These are phyloP conservation scores for Xylariaceae sp. DNA, from an alignment of 2,329 filamentous ascomycete species.

Conservation along the genomic window DNA sequence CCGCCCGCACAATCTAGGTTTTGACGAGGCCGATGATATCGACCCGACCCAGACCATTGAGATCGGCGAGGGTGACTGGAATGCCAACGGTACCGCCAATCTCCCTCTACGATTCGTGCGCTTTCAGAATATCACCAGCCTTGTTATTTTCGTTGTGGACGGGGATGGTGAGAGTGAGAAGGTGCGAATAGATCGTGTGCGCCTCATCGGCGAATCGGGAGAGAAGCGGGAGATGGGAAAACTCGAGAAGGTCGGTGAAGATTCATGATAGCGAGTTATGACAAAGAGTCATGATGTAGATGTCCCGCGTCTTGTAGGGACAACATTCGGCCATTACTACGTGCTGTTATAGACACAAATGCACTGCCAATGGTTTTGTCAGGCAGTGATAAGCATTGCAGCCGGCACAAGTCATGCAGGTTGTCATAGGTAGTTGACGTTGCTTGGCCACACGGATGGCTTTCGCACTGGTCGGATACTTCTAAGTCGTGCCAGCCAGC, in stretches of 20 bases:
- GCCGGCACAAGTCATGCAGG: no score
- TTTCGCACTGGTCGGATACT: no score
- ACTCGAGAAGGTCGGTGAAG: constrained; percentile 88
- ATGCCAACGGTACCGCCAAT: constrained; percentile 68
- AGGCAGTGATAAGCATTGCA: no score
- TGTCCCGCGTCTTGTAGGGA: constrained; percentile 15
- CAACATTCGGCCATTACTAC: not conserved
- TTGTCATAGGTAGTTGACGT: no score
- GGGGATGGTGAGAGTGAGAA: constrained; percentile 81
- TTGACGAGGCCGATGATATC: constrained; percentile 89
- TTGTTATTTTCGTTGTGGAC: constrained; percentile 85
- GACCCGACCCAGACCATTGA: constrained; percentile 75
- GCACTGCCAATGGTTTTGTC: no score
- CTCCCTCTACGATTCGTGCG: constrained; percentile 85
- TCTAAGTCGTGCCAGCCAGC: no score
- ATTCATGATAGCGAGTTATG: constrained; percentile 53
- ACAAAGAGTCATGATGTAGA: constrained; percentile 8
- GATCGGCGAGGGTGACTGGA: constrained; percentile 75
- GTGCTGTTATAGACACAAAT: no score
- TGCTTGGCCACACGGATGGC: no score
- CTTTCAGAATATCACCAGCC: constrained; percentile 86
- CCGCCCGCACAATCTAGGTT: constrained; percentile 83
- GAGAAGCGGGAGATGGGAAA: constrained; percentile 92
- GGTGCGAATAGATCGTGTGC: constrained; percentile 74
- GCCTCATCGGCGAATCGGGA: constrained; percentile 81